Percentiles rank a stretch among this genome's conserved stretches.
Evolutionary conservation across 352 stramenopile species (phyloP).

Genomic region (Peronospora tabacina): DNA sequence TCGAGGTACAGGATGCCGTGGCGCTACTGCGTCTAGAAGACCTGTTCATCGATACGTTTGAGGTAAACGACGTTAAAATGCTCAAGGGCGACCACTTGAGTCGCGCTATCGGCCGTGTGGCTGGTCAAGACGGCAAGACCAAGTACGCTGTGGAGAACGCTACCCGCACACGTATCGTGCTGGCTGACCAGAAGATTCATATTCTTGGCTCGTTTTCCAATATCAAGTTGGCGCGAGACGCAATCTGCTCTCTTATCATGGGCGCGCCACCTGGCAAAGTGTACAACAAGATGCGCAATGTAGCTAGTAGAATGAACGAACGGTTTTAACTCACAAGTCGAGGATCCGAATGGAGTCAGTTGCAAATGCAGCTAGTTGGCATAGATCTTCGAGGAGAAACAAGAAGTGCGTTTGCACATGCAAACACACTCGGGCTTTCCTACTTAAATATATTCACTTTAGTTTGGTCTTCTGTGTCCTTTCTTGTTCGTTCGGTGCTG

Average conservation of each 20-base stretch:
- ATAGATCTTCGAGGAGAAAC: conserved; percentile 13
- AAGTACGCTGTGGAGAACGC: conserved; percentile 99
- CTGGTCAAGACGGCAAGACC: conserved; percentile 98
- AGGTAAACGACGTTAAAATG: conserved; percentile 96
- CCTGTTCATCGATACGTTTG: conserved; percentile 97
- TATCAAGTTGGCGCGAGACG: conserved; percentile 95
- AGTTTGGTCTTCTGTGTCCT: conserved; percentile 17
- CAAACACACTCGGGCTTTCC: conserved; percentile 2
- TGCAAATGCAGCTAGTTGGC: conserved; percentile 4
- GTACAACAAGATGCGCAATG: conserved; percentile 99
- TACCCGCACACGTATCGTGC: conserved; percentile 96
- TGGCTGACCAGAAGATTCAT: conserved; percentile 97
- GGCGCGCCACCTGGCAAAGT: conserved; percentile 98
- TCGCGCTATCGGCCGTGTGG: conserved; percentile 96
- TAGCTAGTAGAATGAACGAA: conserved; percentile 97
- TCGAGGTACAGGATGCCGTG: conserved; percentile 96
- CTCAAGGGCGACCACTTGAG: conserved; percentile 98
- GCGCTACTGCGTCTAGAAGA: conserved; percentile 98
- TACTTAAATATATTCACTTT: conserved; percentile 61
- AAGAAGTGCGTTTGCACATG: not conserved
- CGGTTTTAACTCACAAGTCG: conserved; percentile 70
- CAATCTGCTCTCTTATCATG: conserved; percentile 89
- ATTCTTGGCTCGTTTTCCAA: conserved; percentile 98
- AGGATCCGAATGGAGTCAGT: conserved; percentile 1
- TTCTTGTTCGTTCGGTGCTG: not conserved